Evolutionary conservation across 345 rosid species (phyloP).

Genomic region (Reutealis trisperma): DNA sequence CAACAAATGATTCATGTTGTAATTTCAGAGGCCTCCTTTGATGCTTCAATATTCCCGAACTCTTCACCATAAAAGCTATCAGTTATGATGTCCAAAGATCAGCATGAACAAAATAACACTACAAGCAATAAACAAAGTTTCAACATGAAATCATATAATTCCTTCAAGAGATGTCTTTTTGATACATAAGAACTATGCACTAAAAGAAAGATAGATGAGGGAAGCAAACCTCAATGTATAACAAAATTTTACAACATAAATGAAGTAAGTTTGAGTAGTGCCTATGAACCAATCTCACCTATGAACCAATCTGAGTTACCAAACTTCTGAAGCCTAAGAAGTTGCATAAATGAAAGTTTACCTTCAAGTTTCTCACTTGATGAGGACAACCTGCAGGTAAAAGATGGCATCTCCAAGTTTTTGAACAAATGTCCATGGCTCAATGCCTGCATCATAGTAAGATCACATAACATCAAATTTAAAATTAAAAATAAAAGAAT

Average conservation of each 20-base stretch:
- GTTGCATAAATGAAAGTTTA: constrained; percentile 5
- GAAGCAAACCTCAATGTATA: neutral
- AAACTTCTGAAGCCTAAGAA: no score
- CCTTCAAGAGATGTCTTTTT: neutral
- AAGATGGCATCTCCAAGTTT: constrained; percentile 68
- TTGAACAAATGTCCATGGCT: constrained; percentile 69
- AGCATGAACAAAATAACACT: neutral
- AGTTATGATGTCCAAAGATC: neutral
- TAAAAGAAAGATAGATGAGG: neutral
- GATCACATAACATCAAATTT: neutral
- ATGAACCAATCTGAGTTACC: no score
- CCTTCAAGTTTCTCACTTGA: constrained; percentile 74
- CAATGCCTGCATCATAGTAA: constrained; percentile 40
- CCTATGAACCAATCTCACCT: neutral
- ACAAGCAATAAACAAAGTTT: neutral
- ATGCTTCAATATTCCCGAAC: neutral
- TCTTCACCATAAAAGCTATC: neutral
- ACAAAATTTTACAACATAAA: no score
- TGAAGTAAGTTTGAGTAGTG: neutral
- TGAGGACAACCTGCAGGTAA: constrained; percentile 78
- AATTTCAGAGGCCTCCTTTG: neutral
- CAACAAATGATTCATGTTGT: neutral
- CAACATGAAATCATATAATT: neutral
- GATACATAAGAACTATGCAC: neutral
- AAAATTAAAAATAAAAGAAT: neutral